Evolutionary conservation across 495 filamentous ascomycete genomes (phyloP).

Genomic region (Aspergillus wentii): DNA sequence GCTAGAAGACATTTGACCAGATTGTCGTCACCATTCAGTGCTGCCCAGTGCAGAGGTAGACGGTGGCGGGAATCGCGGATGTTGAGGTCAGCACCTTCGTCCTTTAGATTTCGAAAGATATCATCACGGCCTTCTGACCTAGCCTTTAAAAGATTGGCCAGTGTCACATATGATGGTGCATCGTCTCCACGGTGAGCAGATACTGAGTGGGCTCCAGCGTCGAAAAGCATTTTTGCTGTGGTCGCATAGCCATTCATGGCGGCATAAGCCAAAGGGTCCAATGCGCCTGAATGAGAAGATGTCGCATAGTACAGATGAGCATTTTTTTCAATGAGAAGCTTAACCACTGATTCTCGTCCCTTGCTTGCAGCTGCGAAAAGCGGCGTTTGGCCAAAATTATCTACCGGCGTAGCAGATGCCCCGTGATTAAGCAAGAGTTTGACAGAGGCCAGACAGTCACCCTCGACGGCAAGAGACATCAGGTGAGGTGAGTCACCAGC

Average conservation of each 20-base stretch:
- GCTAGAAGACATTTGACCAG: constrained; percentile 2
- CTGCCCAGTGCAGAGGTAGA: constrained; percentile 1
- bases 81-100: constrained; percentile 1
- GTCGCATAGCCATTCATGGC: constrained; percentile 1
- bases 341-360: neutral
- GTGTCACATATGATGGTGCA: constrained; percentile 1
- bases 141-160: constrained; percentile 1
- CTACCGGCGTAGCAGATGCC: neutral
- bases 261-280: constrained; percentile 1
- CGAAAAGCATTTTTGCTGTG: neutral
- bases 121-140: constrained; percentile 1
- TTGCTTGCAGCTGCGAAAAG: neutral
- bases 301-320: neutral
- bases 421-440: constrained; percentile 1
- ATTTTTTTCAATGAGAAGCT: constrained; percentile 1
- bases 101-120: neutral
- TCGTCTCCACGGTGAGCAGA: neutral
- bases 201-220: constrained; percentile 1
- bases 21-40: constrained; percentile 2
- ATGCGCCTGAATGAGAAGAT: neutral
- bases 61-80: neutral
- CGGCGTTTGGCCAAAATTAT: constrained; percentile 1
- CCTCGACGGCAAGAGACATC: constrained; percentile 1
- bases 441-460: constrained; percentile 2
- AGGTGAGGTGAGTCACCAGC: neutral